A percentile compares a stretch with the other conserved stretches of the same genome.
These are phyloP conservation scores for Senecio squalidus DNA, from an alignment of 140 eudicot species.

Conservation along the genomic window DNA sequence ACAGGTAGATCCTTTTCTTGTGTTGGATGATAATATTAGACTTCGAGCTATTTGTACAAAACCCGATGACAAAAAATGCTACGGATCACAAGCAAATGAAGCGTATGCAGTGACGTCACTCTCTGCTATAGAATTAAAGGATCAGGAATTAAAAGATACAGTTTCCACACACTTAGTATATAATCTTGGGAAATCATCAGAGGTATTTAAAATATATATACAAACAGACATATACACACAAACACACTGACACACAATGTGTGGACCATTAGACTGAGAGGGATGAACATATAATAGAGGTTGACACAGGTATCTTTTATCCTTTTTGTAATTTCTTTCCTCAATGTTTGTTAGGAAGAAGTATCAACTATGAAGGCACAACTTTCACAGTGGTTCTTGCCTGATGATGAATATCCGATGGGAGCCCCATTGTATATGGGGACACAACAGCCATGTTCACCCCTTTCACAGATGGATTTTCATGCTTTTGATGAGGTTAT, in stretches of 20 bases:
- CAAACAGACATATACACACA: too few relatives aligned
- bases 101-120: conserved; percentile 44
- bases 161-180: conserved; percentile 40
- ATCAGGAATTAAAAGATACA: conserved; percentile 43
- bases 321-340: conserved; percentile 1
- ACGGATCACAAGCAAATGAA: conserved; percentile 52
- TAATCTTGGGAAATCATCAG: conserved; percentile 35
- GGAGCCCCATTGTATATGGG: conserved; percentile 61
- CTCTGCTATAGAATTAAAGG: conserved; percentile 30
- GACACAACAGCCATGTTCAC: conserved; percentile 63
- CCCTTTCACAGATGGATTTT: conserved; percentile 47
- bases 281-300: neutral
- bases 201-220: conserved; percentile 36
- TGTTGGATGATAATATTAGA: conserved; percentile 54
- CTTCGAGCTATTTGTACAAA: conserved; percentile 37
- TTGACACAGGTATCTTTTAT: neutral
- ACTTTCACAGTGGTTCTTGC: conserved; percentile 54
- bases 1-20: conserved; percentile 76
- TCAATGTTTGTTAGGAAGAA: conserved; percentile 47
- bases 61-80: conserved; percentile 20
- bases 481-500: conserved; percentile 66
- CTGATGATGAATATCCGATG: conserved; percentile 68
- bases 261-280: neutral
- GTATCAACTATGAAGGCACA: conserved; percentile 40
- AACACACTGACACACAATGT: too few relatives aligned